These are phyloP conservation scores for Agaricus subrufescens DNA, from an alignment of 768 basidiomycete genomes.

Conservation along the genomic window DNA sequence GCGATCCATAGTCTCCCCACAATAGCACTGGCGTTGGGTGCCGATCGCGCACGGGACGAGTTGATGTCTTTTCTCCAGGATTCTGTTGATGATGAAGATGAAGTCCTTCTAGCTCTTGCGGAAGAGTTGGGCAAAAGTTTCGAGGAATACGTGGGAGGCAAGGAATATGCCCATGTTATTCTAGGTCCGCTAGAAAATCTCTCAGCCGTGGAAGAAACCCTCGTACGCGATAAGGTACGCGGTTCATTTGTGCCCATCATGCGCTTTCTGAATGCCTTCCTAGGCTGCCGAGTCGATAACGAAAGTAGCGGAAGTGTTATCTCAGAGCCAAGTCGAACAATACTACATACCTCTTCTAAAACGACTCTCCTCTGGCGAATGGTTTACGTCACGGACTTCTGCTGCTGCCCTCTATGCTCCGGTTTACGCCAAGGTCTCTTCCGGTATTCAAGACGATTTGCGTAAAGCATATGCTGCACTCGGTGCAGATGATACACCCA, in stretches of 20 bases:
- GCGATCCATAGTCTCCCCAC: conserved; percentile 97
- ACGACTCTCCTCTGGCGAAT: conserved; percentile 88
- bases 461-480: conserved; percentile 80
- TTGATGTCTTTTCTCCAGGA: conserved; percentile 97
- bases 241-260: conserved; percentile 9
- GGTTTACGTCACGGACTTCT: conserved; percentile 98
- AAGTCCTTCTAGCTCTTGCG: conserved; percentile 91
- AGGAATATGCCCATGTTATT: conserved; percentile 79
- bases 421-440: conserved; percentile 77
- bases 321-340: conserved; percentile 77
- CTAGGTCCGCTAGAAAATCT: conserved; percentile 93
- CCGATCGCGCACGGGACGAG: conserved; percentile 92
- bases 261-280: conserved; percentile 8
- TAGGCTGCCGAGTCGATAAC: conserved; percentile 96
- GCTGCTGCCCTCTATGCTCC: conserved; percentile 91
- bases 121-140: conserved; percentile 93
- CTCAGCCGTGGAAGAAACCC: conserved; percentile 94
- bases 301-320: conserved; percentile 77
- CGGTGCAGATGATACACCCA: conserved; percentile 93
- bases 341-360: conserved; percentile 89
- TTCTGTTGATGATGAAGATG: conserved; percentile 99
- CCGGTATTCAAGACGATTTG: conserved; percentile 77
- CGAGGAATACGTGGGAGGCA: conserved; percentile 92
- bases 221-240: conserved; percentile 93
- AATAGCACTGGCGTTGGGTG: conserved; percentile 93